phyloP scores from a whole-genome alignment of 305 asterid species.

The Fraxinus sp. region DNA sequence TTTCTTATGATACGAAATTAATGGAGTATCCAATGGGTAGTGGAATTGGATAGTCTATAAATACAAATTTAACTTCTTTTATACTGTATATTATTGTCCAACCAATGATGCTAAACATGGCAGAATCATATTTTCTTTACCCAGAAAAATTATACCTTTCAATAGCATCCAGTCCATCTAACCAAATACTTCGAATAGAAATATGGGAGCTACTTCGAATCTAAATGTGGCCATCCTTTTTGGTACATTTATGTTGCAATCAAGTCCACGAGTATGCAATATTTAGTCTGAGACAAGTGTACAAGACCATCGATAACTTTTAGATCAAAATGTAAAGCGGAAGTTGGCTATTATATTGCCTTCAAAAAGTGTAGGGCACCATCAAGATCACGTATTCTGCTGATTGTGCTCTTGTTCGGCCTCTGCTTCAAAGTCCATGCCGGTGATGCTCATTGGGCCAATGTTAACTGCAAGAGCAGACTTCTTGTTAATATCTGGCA shows the following conservation, averaged over 20 bases:
- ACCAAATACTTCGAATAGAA: neutral
- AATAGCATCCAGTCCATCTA: neutral
- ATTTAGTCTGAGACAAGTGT: neutral
- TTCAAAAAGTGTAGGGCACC: constrained; percentile 1
- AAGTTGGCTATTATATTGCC: neutral
- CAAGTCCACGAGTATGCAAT: neutral
- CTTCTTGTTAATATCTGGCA: constrained; percentile 15
- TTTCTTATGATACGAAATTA: neutral
- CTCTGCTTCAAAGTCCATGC: constrained; percentile 58
- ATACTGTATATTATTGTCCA: neutral
- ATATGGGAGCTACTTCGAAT: neutral
- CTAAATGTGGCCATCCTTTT: neutral
- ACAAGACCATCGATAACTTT: neutral
- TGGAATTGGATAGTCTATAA: neutral
- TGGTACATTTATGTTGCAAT: neutral
- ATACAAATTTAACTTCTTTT: neutral
- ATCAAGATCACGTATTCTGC: constrained; percentile 20
- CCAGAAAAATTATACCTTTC: neutral
- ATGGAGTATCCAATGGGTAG: neutral
- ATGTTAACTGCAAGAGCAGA: constrained; percentile 62
- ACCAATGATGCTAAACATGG: neutral
- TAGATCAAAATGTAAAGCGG: neutral
- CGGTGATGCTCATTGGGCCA: constrained; percentile 77
- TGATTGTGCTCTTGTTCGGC: constrained; percentile 34
- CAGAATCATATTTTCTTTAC: neutral